Percentiles rank a stretch among this genome's conserved stretches.
Conservation (phyloP, 2,329 filamentous ascomycete species). For the Lachnellula occidentalis region DNA sequence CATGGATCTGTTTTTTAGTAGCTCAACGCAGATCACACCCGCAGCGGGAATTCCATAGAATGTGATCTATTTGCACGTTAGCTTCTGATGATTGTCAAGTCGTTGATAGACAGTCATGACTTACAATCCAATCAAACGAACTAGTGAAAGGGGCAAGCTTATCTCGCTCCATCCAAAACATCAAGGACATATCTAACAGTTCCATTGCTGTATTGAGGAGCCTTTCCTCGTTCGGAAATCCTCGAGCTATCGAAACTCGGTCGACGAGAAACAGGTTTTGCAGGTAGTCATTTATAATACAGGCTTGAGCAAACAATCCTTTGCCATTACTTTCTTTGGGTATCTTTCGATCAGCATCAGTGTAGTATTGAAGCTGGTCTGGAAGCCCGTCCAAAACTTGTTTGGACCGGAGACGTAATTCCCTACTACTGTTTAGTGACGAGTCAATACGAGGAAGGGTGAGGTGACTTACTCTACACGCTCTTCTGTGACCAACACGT, state of each 20-base stretch:
- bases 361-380: constrained; percentile 21
- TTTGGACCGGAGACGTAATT: constrained; percentile 18
- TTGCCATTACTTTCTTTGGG: constrained; percentile 18
- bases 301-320: constrained; percentile 18
- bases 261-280: constrained; percentile 29
- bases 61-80: constrained; percentile 7
- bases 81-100: not conserved
- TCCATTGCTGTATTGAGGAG: constrained; percentile 26
- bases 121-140: constrained; percentile 27
- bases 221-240: constrained; percentile 18
- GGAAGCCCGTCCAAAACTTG: constrained; percentile 17
- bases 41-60: constrained; percentile 26
- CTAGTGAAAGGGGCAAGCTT: constrained; percentile 17
- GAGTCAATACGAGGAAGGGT: not conserved
- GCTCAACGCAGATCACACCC: constrained; percentile 27
- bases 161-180: constrained; percentile 28
- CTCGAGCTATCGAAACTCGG: constrained; percentile 21
- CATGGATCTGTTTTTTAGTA: constrained; percentile 18
- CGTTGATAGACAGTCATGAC: not conserved
- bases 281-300: constrained; percentile 19
- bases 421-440: constrained; percentile 13
- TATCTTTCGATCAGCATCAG: constrained; percentile 4
- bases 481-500: constrained; percentile 19
- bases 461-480: constrained; percentile 17
- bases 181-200: constrained; percentile 23